These are phyloP conservation scores for Aspergillus japonicus DNA, from an alignment of 2,329 filamentous ascomycete genomes.

Conservation along the genomic window DNA sequence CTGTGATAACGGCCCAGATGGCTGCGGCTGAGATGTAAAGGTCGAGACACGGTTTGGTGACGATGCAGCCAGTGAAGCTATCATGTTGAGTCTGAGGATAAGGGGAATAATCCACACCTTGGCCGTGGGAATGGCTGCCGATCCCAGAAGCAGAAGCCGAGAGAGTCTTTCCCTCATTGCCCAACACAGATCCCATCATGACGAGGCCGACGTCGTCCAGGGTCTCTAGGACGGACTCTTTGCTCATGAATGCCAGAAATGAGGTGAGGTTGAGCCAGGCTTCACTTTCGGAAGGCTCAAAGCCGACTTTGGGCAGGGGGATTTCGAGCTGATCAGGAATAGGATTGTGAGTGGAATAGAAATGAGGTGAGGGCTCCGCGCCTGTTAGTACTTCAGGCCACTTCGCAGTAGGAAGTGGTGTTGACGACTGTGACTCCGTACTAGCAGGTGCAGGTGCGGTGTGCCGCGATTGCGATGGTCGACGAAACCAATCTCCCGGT, in stretches of 20 bases:
- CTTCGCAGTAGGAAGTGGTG: background rate
- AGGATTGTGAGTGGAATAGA: background rate
- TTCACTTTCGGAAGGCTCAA: background rate
- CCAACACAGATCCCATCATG: background rate
- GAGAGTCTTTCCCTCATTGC: background rate
- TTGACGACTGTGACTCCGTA: background rate
- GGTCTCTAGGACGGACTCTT: background rate
- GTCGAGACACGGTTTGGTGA: background rate
- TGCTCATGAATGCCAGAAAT: background rate
- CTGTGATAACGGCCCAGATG: constrained; percentile 22
- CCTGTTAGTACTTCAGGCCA: background rate
- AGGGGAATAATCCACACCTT: background rate
- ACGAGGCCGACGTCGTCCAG: background rate
- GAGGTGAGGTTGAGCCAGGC: background rate
- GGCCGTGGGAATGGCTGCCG: background rate
- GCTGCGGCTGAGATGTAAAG: constrained; percentile 13
- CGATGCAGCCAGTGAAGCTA: background rate
- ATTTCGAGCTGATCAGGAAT: background rate
- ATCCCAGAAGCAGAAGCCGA: background rate
- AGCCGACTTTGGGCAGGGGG: background rate
- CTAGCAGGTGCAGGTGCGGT: background rate
- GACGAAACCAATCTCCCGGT: background rate
- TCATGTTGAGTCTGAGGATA: background rate
- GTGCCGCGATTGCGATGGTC: background rate
- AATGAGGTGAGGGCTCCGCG: background rate